Evolutionary conservation across 768 basidiomycete genomes (phyloP), one percentile per base, ranked within the genome.

Genomic region (Pleurotus tuber-regium): DNA sequence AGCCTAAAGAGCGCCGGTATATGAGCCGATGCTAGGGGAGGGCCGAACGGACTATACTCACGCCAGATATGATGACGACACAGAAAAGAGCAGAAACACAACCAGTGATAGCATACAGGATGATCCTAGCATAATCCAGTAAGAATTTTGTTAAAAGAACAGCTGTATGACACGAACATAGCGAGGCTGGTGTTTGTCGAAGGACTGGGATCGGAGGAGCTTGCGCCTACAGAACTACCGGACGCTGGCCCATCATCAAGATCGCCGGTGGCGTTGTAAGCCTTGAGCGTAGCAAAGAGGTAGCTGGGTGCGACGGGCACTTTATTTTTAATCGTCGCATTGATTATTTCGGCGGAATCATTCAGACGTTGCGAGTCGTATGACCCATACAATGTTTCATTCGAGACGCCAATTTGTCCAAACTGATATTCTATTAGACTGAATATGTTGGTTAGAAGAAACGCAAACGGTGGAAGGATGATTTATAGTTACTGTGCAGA

Each of bases 51-150:
- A n/a, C n/a, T n/a, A n/a, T n/a, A 51, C 84, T 49, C 67, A 89
- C 89, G 14, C 94, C 93, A 14, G 88, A 86, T 10, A 93, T 68
- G 56, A 97, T 88, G 53, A 97, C 92, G 40, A 89, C 70, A 55
- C 84, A 82, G 69, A 97, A 95, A 18, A 94, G 72, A 21, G 83
- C 81, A 19, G 90, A 89, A 31, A 98, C 92, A 56, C 89, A 86
- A 3, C 91, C 94, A 1, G 92, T 93, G 58, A 96, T 92, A 3
- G 83, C 82, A 63, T 96, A 96, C 16, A 92, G 72, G 24, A 92
- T 77, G 50, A 92, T 87, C 90, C 89, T 86, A 49, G 25, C 42
- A 4, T 43, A 5, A 31, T 16, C 50, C 21, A 54, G 41, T 40
- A 42, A 39, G 53, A 54, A n/a, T n/a, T n/a, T n/a, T n/a, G 31